Conservation (phyloP, 176 grass and related monocot genomes). For the Triticum urartu region DNA sequence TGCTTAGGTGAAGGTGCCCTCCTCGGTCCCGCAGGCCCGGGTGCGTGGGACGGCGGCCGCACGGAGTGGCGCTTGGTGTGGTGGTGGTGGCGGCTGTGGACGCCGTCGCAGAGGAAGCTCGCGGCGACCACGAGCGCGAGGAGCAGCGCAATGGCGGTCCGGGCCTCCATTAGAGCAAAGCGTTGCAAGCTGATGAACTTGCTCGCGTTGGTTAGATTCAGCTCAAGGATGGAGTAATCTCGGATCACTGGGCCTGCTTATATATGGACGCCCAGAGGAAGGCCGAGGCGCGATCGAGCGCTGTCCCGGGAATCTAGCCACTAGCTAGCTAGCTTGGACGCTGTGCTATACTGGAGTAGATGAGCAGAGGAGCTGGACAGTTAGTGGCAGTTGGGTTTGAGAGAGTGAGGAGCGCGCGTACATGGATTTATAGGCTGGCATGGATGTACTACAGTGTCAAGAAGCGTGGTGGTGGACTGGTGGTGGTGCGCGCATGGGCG, state of each 20-base stretch:
- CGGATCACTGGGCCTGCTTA: neutral
- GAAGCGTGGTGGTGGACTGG: neutral
- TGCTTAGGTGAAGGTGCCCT: constrained; percentile 14
- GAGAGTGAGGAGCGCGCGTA: constrained; percentile 8
- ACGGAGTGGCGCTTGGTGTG: constrained; percentile 24
- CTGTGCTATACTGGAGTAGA: neutral
- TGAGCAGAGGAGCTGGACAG: neutral
- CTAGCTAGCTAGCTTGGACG: neutral
- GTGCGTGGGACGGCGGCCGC: constrained; percentile 36
- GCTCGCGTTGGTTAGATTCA: neutral
- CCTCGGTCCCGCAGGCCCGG: constrained; percentile 10
- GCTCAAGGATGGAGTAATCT: neutral
- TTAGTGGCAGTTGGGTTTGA: constrained; percentile 18
- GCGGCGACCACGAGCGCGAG: constrained; percentile 26
- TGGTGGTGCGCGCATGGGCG: constrained; percentile 1
- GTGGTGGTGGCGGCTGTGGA: constrained; percentile 25
- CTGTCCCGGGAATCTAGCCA: constrained; percentile 46
- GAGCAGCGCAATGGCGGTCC: constrained; percentile 41
- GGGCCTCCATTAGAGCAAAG: constrained; percentile 37
- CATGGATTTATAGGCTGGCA: constrained; percentile 38
- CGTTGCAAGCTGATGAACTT: neutral
- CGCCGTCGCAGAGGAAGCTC: constrained; percentile 31
- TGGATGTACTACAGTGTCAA: neutral
- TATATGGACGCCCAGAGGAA: neutral
- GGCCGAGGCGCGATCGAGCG: neutral